Conservation (phyloP, 2,329 filamentous ascomycete species). For the Nigrospora osmanthi region DNA sequence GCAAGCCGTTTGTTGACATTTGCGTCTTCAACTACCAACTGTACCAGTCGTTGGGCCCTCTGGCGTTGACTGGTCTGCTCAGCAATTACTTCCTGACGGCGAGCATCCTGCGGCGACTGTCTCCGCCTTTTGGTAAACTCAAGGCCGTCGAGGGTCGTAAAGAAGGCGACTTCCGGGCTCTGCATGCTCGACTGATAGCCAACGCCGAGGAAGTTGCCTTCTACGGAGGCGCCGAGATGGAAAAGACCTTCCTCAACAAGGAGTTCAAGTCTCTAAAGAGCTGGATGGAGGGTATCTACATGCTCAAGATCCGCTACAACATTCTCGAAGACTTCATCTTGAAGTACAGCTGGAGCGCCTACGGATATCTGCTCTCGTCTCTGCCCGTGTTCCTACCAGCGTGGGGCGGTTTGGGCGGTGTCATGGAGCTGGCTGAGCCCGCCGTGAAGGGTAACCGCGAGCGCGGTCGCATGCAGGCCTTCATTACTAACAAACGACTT, state of each 20-base stretch:
- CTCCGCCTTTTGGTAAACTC: slow-evolving; percentile 91
- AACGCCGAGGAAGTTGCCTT: slow-evolving; percentile 98
- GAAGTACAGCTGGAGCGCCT: slow-evolving; percentile 98
- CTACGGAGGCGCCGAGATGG: slow-evolving; percentile 91
- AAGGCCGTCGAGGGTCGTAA: slow-evolving; percentile 93
- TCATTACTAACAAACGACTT: slow-evolving; percentile 97
- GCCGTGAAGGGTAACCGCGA: slow-evolving; percentile 54
- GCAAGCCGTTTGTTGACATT: slow-evolving; percentile 96
- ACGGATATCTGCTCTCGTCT: slow-evolving; percentile 89
- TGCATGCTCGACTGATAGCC: slow-evolving; percentile 87
- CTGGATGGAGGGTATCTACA: slow-evolving; percentile 99
- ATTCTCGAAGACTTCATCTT: slow-evolving; percentile 97
- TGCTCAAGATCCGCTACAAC: slow-evolving; percentile 95
- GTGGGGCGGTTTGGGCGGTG: slow-evolving; percentile 79
- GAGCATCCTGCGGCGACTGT: slow-evolving; percentile 77
- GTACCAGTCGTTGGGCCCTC: slow-evolving; percentile 79
- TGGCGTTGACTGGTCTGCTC: slow-evolving; percentile 78
- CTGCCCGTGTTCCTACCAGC: slow-evolving; percentile 90
- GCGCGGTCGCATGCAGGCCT: slow-evolving; percentile 89
- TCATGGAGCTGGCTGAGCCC: slow-evolving; percentile 53
- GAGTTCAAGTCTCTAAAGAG: slow-evolving; percentile 88
- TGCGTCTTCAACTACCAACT: slow-evolving; percentile 98
- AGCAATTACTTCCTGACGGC: slow-evolving; percentile 94
- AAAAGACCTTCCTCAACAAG: slow-evolving; percentile 83
- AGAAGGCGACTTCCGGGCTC: slow-evolving; percentile 87